Evolutionary conservation across 208 protist species (phyloP).

Genomic region (Trypanosoma melophagium): DNA sequence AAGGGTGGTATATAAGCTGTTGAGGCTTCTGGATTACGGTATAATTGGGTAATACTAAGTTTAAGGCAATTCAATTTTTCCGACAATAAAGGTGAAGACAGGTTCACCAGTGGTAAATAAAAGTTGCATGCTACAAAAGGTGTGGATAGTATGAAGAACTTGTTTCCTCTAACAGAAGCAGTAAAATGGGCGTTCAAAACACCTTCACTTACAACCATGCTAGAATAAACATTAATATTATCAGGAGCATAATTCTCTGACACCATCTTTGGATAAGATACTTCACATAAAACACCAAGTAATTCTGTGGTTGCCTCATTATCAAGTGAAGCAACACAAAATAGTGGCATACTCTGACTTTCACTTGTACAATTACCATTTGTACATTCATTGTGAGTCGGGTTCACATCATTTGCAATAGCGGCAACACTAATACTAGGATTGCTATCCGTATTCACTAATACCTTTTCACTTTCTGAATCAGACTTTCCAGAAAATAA

Average conservation of each 20-base stretch:
- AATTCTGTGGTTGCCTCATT: neutral
- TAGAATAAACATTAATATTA: neutral
- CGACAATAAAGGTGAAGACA: neutral
- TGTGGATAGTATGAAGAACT: slow-evolving; percentile 16
- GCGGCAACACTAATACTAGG: neutral
- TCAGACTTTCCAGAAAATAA: neutral
- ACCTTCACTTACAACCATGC: slow-evolving; percentile 12
- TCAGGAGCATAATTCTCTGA: slow-evolving; percentile 3
- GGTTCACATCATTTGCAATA: slow-evolving; percentile 1
- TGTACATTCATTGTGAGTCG: neutral
- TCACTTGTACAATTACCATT: neutral
- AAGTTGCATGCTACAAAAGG: slow-evolving; percentile 2
- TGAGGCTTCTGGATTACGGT: slow-evolving; percentile 36
- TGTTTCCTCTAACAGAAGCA: neutral
- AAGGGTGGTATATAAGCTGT: slow-evolving; percentile 38
- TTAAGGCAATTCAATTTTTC: slow-evolving; percentile 20
- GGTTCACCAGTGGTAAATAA: slow-evolving; percentile 11
- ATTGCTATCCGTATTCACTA: neutral
- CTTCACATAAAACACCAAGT: slow-evolving; percentile 16
- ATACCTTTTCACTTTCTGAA: neutral
- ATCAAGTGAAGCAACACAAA: slow-evolving; percentile 12
- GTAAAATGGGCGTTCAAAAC: slow-evolving; percentile 12
- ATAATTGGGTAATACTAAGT: slow-evolving; percentile 24
- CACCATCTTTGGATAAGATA: neutral
- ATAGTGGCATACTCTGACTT: neutral